These are phyloP conservation scores for Petunia axillaris DNA, from an alignment of 257 asterid species.

Conservation along the genomic window DNA sequence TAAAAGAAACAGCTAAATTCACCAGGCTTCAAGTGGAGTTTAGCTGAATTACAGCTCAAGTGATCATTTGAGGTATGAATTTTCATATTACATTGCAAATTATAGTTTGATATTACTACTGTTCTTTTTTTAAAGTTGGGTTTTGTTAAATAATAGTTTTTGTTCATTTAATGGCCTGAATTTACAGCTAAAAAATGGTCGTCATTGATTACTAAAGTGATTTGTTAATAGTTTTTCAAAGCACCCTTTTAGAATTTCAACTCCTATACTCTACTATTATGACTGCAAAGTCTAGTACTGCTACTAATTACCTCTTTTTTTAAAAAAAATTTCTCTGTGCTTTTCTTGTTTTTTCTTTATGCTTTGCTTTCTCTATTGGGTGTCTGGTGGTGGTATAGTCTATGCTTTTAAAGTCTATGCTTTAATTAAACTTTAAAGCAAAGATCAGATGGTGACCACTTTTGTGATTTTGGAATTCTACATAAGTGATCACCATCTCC, in stretches of 20 bases:
- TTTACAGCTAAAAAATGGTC: background rate
- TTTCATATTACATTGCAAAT: background rate
- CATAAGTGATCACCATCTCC: too few species aligned
- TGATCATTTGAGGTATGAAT: background rate
- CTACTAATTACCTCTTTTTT: background rate
- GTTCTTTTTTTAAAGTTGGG: background rate
- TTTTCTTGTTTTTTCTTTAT: background rate
- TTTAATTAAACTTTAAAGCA: too few species aligned
- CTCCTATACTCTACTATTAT: background rate
- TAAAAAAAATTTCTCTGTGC: background rate
- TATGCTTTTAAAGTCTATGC: background rate
- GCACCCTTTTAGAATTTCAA: too few species aligned
- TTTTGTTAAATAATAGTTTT: too few species aligned
- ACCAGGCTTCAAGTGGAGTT: background rate
- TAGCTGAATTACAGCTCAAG: background rate
- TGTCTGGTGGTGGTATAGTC: background rate
- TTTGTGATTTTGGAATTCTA: too few species aligned
- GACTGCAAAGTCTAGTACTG: background rate
- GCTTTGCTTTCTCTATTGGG: background rate
- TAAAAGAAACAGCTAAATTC: background rate
- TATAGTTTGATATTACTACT: background rate
- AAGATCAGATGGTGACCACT: too few species aligned
- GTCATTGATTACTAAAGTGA: too few species aligned
- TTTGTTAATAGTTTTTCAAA: too few species aligned
- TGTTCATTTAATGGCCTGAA: background rate